Evolutionary conservation across 345 rosid genomes (phyloP).

Genomic region (Populus pruinosa): DNA sequence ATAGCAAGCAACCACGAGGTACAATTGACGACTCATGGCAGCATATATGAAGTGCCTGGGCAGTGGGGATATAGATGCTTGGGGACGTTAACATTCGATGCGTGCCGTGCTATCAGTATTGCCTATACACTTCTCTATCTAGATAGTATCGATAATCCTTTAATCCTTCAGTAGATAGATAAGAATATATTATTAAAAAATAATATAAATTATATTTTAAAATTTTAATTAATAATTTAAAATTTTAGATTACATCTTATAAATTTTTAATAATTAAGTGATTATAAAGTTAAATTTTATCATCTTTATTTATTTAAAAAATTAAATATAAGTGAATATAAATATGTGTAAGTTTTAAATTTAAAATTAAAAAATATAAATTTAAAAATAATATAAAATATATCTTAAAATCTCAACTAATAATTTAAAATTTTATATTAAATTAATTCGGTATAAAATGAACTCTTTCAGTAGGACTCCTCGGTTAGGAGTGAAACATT

Average conservation of each 20-base stretch:
- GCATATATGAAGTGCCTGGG: background rate
- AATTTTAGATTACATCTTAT: too few species aligned
- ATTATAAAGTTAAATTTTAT: accelerated
- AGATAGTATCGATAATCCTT: background rate
- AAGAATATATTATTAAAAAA: too few species aligned
- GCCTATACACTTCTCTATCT: background rate
- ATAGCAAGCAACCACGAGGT: too few species aligned
- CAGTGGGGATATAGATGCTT: background rate
- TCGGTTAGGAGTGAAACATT: background rate
- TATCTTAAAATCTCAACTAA: accelerated
- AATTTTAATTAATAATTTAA: too few species aligned
- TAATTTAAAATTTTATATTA: accelerated
- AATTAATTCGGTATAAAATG: too few species aligned
- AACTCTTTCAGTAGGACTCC: background rate
- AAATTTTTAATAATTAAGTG: accelerated
- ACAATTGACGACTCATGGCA: too few species aligned
- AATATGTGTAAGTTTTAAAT: accelerated
- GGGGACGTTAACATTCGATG: background rate
- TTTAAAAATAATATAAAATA: too few species aligned
- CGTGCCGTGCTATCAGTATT: constrained; percentile 4
- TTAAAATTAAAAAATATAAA: too few species aligned
- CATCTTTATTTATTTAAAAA: too few species aligned
- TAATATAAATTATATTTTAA: too few species aligned
- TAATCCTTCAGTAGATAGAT: too few species aligned
- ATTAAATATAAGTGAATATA: accelerated